These are phyloP conservation scores for Sphenostylis stenocarpa DNA, from an alignment of 306 rosid species.

Conservation along the genomic window DNA sequence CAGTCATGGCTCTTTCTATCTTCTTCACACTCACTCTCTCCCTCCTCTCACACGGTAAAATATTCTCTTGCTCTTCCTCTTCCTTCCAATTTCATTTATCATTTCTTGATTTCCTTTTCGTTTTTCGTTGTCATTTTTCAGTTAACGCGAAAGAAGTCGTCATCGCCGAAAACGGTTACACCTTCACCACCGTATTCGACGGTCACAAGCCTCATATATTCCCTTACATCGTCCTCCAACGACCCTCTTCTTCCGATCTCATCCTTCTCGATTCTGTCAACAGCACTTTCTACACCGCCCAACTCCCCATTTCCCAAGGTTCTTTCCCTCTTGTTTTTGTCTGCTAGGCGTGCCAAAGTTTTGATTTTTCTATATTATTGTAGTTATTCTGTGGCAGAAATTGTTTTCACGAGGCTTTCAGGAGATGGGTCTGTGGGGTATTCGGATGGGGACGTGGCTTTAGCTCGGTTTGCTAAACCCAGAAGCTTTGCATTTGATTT, in stretches of 20 bases:
- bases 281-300: conserved; percentile 54
- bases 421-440: conserved; percentile 48
- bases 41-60: conserved; percentile 43
- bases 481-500: conserved; percentile 60
- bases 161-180: conserved; percentile 61
- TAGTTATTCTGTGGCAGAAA: conserved; percentile 38
- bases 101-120: background rate
- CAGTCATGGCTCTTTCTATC: conserved; percentile 33
- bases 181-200: conserved; percentile 58
- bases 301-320: conserved; percentile 59
- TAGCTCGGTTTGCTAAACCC: conserved; percentile 51
- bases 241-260: conserved; percentile 56
- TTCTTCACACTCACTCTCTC: conserved; percentile 19
- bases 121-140: conserved; percentile 8
- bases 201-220: conserved; percentile 59
- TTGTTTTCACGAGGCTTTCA: conserved; percentile 43
- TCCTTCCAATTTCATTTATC: background rate
- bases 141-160: conserved; percentile 36
- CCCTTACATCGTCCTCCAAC: conserved; percentile 43
- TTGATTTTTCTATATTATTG: background rate
- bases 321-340: background rate
- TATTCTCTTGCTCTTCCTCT: background rate
- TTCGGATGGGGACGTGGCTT: conserved; percentile 57
- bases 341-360: conserved; percentile 1
- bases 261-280: conserved; percentile 51